Evolutionary conservation across 148 eudicot genomes (phyloP).

Genomic region (Diospyros lotus): DNA sequence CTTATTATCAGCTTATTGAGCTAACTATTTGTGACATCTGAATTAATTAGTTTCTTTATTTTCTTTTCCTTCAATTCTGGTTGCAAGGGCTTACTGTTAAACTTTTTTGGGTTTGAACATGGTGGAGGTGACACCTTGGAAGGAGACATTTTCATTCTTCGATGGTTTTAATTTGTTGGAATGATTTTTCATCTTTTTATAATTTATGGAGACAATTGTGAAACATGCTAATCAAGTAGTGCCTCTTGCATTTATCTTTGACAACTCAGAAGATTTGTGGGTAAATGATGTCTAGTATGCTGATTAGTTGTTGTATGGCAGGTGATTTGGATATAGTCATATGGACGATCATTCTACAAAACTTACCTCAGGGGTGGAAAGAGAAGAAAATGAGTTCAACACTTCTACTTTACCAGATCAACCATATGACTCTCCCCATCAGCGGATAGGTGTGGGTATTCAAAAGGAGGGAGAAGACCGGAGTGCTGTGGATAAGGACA

Average conservation of each 20-base stretch:
- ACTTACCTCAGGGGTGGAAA: slow-evolving; percentile 21
- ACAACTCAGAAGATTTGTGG: neutral
- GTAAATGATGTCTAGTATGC: neutral
- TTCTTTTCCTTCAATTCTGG: too few species aligned
- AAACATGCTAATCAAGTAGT: neutral
- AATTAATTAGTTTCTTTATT: too few species aligned
- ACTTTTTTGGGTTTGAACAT: too few species aligned
- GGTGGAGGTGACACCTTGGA: too few species aligned
- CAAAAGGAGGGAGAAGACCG: slow-evolving; percentile 30
- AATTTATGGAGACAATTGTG: neutral
- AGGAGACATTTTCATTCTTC: neutral
- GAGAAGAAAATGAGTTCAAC: slow-evolving; percentile 20
- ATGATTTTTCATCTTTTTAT: neutral
- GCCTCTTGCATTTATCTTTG: neutral
- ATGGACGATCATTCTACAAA: slow-evolving; percentile 26
- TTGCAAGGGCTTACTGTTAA: too few species aligned
- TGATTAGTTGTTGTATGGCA: slow-evolving; percentile 6
- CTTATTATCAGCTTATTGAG: too few species aligned
- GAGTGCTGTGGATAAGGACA: slow-evolving; percentile 18
- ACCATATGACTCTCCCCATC: slow-evolving; percentile 12
- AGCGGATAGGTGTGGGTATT: slow-evolving; percentile 26
- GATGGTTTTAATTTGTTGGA: slow-evolving; percentile 1
- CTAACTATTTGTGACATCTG: too few species aligned
- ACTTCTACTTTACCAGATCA: slow-evolving; percentile 19
- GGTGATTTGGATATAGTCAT: slow-evolving; percentile 10